phyloP scores from a whole-genome alignment of 257 asterid genomes.

The Echium plantagineum region DNA sequence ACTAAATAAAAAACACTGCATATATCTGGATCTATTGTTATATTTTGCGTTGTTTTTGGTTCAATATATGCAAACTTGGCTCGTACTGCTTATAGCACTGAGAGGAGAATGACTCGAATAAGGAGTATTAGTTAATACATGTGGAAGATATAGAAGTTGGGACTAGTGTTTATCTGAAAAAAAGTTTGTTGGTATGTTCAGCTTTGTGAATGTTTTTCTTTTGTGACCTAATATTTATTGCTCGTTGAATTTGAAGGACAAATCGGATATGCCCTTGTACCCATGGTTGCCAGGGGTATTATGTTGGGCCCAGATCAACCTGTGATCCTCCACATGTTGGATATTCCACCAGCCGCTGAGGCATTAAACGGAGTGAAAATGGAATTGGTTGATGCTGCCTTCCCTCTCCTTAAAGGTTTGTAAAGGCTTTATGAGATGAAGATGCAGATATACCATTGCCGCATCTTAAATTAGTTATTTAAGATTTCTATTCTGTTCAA shows the following conservation, averaged over 20 bases:
- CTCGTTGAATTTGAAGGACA: slow-evolving; percentile 40
- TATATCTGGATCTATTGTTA: too few relatives aligned
- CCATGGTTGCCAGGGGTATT: slow-evolving; percentile 90
- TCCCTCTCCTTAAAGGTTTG: slow-evolving; percentile 82
- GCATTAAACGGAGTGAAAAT: slow-evolving; percentile 87
- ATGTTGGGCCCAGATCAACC: slow-evolving; percentile 92
- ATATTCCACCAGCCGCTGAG: slow-evolving; percentile 82
- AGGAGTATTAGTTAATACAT: too few relatives aligned
- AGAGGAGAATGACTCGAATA: too few relatives aligned
- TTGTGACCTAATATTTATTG: background rate
- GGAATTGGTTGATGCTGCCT: slow-evolving; percentile 90
- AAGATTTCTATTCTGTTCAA: background rate
- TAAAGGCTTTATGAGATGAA: slow-evolving; percentile 2
- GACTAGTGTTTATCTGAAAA: too few relatives aligned
- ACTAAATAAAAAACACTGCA: too few relatives aligned
- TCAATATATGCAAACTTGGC: too few relatives aligned
- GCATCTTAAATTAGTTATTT: too few relatives aligned
- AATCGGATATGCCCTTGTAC: slow-evolving; percentile 91
- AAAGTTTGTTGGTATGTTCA: too few relatives aligned
- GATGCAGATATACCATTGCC: background rate
- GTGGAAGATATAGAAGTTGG: background rate
- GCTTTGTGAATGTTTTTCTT: background rate
- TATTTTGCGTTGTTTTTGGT: too few relatives aligned
- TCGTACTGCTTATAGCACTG: too few relatives aligned
- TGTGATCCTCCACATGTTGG: slow-evolving; percentile 90